Conservation (phyloP, 345 rosid species). For the Linum tenue region DNA sequence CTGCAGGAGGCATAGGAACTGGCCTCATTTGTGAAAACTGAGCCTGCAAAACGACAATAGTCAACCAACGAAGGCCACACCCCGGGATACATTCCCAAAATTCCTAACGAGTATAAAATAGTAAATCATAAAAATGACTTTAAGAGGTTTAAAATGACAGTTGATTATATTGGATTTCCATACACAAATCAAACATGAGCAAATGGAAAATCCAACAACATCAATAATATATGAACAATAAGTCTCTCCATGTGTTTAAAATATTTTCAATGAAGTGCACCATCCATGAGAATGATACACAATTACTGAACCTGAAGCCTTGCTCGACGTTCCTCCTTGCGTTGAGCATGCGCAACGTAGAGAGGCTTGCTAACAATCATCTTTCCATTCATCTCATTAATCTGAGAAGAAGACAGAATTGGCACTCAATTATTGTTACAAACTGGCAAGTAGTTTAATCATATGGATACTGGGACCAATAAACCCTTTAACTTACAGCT, state of each 20-base stretch:
- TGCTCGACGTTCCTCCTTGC: conserved; percentile 23
- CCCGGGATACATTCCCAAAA: not conserved
- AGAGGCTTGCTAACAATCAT: conserved; percentile 22
- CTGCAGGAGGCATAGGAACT: conserved; percentile 15
- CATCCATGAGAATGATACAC: not conserved
- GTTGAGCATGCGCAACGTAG: conserved; percentile 23
- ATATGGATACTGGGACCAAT: not conserved
- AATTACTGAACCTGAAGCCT: conserved; percentile 13
- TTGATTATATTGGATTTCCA: not conserved
- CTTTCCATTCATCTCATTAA: conserved; percentile 22
- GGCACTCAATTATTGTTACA: not conserved
- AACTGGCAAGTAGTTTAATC: not conserved
- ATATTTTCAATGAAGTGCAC: not conserved
- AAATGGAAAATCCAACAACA: not conserved
- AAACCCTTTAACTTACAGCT: conserved; percentile 15
- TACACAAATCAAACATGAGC: too few relatives aligned
- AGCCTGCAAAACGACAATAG: conserved; percentile 10
- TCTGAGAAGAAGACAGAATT: not conserved
- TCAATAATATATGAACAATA: too few relatives aligned
- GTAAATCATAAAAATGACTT: not conserved
- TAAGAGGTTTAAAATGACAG: not conserved
- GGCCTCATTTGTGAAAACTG: conserved; percentile 25
- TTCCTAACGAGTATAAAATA: not conserved
- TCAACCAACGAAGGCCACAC: too few relatives aligned
- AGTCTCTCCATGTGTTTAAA: not conserved